A percentile compares a stretch with the other conserved stretches of the same genome.
These are phyloP conservation scores for Fraxinus latifolia DNA, from an alignment of 305 asterid genomes.

Conservation along the genomic window DNA sequence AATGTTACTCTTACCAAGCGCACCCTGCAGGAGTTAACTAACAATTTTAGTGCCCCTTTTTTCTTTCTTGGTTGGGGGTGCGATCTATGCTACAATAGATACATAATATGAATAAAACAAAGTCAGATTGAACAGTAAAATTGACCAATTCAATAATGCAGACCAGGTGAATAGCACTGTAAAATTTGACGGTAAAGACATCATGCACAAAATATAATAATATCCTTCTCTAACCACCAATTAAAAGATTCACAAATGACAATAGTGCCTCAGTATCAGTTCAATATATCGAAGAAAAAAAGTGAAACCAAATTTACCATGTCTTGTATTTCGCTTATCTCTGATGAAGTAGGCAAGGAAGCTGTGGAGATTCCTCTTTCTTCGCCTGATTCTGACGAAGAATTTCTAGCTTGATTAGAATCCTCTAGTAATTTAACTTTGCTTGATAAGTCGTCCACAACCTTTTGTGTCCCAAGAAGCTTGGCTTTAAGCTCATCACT, in stretches of 20 bases:
- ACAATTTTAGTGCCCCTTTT: slow-evolving; percentile 20
- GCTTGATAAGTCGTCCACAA: slow-evolving; percentile 66
- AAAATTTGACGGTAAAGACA: not conserved
- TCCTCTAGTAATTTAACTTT: slow-evolving; percentile 69
- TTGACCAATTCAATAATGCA: not conserved
- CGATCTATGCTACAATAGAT: not conserved
- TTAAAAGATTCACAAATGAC: not conserved
- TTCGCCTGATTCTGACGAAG: slow-evolving; percentile 49
- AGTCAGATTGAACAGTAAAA: not conserved
- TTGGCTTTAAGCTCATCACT: slow-evolving; percentile 68
- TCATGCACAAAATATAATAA: not conserved
- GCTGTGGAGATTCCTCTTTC: slow-evolving; percentile 56
- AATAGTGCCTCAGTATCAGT: slow-evolving; percentile 4
- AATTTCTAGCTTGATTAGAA: slow-evolving; percentile 42
- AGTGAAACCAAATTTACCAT: slow-evolving; percentile 48
- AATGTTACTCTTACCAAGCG: slow-evolving; percentile 48
- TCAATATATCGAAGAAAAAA: slow-evolving; percentile 13
- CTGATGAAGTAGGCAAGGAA: slow-evolving; percentile 58
- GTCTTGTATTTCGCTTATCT: slow-evolving; percentile 93
- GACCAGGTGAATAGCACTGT: not conserved
- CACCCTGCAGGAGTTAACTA: slow-evolving; percentile 52
- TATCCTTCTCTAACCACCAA: not conserved
- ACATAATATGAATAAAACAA: not conserved
- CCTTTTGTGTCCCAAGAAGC: slow-evolving; percentile 59
- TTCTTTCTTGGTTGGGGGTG: not conserved